A percentile compares a stretch with the other conserved stretches of the same genome.
phyloP scores from a whole-genome alignment of 306 rosid species.

The Lathyrus tuberosus region DNA sequence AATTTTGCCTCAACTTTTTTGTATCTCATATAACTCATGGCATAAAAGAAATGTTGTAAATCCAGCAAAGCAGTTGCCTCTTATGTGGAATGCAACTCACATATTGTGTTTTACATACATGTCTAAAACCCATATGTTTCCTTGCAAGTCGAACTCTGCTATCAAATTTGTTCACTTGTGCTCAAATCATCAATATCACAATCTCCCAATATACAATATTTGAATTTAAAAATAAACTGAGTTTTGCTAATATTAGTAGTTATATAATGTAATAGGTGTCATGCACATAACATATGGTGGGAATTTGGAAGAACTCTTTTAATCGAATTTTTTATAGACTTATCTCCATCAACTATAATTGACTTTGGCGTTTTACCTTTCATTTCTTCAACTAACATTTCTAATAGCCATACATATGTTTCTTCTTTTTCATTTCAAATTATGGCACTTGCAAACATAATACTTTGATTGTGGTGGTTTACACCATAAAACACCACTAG shows the following conservation, averaged over 20 bases:
- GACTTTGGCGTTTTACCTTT: background rate
- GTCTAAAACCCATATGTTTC: background rate
- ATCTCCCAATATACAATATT: background rate
- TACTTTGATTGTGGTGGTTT: background rate
- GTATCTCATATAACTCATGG: too few relatives aligned
- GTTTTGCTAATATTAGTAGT: background rate
- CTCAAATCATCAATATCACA: background rate
- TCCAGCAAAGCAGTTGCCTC: too few relatives aligned
- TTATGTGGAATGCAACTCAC: background rate
- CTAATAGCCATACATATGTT: background rate
- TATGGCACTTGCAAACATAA: background rate
- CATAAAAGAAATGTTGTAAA: too few relatives aligned
- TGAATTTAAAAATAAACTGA: background rate
- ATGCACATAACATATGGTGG: too few relatives aligned
- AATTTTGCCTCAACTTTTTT: too few relatives aligned
- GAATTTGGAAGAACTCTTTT: too few relatives aligned
- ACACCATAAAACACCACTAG: background rate
- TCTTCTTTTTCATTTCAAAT: background rate
- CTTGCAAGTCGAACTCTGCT: background rate
- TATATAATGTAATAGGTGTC: too few relatives aligned
- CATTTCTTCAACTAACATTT: background rate
- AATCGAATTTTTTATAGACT: too few relatives aligned
- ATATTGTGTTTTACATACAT: background rate
- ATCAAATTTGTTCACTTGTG: background rate
- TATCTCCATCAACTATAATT: too few relatives aligned